phyloP scores from a whole-genome alignment of 1,284 basidiomycete species.

The Inonotus hispidus region DNA sequence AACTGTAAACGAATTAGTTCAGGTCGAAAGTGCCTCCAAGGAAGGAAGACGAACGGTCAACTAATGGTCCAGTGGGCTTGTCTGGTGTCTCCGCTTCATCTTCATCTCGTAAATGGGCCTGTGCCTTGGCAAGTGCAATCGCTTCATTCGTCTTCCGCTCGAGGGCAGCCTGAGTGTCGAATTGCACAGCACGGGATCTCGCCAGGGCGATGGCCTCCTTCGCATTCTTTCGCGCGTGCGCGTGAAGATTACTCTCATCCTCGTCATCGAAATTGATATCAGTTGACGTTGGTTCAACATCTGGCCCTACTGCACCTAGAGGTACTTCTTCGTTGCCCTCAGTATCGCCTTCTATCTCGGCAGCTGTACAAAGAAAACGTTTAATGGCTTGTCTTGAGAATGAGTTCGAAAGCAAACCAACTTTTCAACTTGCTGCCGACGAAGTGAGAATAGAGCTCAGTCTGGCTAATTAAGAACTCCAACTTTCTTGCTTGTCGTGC shows the following conservation, averaged over 20 bases:
- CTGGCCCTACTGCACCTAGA: constrained; percentile 54
- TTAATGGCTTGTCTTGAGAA: constrained; percentile 17
- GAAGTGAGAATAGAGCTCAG: constrained; percentile 98
- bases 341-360: constrained; percentile 81
- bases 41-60: constrained; percentile 54
- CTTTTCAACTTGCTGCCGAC: constrained; percentile 98
- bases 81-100: constrained; percentile 29
- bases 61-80: constrained; percentile 37
- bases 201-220: constrained; percentile 86
- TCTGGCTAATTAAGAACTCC: constrained; percentile 99
- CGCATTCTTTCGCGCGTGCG: constrained; percentile 86
- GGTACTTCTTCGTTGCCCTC: constrained; percentile 38
- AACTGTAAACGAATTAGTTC: constrained; percentile 40
- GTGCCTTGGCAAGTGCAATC: constrained; percentile 60
- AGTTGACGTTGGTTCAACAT: constrained; percentile 49
- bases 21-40: constrained; percentile 9
- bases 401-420: constrained; percentile 34
- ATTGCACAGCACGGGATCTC: constrained; percentile 76
- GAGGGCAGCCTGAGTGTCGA: constrained; percentile 78
- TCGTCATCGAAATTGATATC: constrained; percentile 97
- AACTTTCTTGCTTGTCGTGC: constrained; percentile 95
- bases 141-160: constrained; percentile 80
- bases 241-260: constrained; percentile 85
- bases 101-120: constrained; percentile 51
- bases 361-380: constrained; percentile 47